Evolutionary conservation across 2,329 filamentous ascomycete genomes (phyloP), one percentile per base, ranked within the genome.

Genomic region (Aspergillus ruber): DNA sequence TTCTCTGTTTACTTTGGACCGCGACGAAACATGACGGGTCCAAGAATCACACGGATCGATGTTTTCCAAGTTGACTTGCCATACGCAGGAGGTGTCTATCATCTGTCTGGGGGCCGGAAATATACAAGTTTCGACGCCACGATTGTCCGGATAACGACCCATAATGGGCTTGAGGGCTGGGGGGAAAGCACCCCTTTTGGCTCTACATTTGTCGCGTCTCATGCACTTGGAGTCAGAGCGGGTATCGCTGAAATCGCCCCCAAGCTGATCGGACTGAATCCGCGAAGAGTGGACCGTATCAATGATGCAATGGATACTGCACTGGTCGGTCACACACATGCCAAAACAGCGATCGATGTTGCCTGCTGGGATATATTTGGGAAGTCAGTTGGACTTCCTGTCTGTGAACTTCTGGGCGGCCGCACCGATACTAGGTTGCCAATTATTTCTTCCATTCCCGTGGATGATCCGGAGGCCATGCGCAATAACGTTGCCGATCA

Each of bases 291-390:
- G 2, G 61, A 62, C 41, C 56, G 60, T 15, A 57, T 62, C 41
- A 62, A 62, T 43, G 59, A 62, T 13, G 52, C 53, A 33, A 62
- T 62, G 60, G 54, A 61, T 43, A 39, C 46, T 6, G 56, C 56
- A 2, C 46, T 63, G 2, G 8, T 53, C 1, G 57, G 58, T 18
- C 53, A 57, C 23, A 50, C 58, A 35, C 40, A 52, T 47, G 60
- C 58, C 12, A 63, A 63, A 38, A 50, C 58, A 1, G 53, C 49
- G 0, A 35, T 56, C 3, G 51, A 56, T 15, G 33, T 54, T 29
- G 58, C 57, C 5, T 62, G 58, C 42, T 60, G 59, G 58, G 58
- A 59, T 35, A 40, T 58, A 15, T 59, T 57, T 35, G 56, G 57
- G 13, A 60, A 60, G 36, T 52, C 47, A 3, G 55, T 53, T 5